Evolutionary conservation across 495 filamentous ascomycete species (phyloP).

Genomic region (Daldinia caldariorum): DNA sequence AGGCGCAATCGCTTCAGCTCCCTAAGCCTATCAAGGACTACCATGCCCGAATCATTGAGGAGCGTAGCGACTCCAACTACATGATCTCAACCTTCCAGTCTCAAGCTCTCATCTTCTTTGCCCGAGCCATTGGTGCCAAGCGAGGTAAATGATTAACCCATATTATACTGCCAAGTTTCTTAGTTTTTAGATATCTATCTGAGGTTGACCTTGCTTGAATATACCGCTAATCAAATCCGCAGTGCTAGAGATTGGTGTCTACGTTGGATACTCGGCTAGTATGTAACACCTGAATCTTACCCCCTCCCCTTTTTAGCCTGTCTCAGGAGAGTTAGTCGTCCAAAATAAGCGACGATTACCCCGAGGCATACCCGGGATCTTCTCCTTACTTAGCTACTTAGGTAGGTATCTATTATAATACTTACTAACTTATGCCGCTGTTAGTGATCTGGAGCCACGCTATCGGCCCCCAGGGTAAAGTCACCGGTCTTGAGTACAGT

Average conservation of each 20-base stretch:
- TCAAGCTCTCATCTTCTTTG: constrained; percentile 46
- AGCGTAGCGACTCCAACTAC: constrained; percentile 42
- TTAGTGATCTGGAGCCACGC: constrained; percentile 48
- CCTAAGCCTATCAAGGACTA: constrained; percentile 46
- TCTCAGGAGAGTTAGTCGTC: constrained; percentile 21
- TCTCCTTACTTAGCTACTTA: neutral
- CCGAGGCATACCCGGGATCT: neutral
- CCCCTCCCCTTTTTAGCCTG: constrained; percentile 19
- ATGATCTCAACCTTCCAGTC: constrained; percentile 52
- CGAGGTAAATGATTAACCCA: constrained; percentile 37
- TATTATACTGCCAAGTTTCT: neutral
- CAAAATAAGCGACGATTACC: neutral
- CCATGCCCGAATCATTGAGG: constrained; percentile 43
- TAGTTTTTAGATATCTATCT: neutral
- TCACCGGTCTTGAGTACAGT: constrained; percentile 50
- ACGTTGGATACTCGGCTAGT: constrained; percentile 50
- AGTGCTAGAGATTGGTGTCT: constrained; percentile 55
- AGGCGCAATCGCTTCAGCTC: constrained; percentile 40
- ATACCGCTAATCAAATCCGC: neutral
- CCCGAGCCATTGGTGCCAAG: constrained; percentile 48
- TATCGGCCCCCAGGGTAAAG: constrained; percentile 49
- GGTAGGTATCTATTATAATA: neutral
- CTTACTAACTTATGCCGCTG: neutral
- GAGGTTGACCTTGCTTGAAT: neutral
- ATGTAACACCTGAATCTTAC: constrained; percentile 13